Evolutionary conservation across 2,329 filamentous ascomycete species (phyloP), one percentile per base, ranked within the genome.

Genomic region (Dothistroma pini): DNA sequence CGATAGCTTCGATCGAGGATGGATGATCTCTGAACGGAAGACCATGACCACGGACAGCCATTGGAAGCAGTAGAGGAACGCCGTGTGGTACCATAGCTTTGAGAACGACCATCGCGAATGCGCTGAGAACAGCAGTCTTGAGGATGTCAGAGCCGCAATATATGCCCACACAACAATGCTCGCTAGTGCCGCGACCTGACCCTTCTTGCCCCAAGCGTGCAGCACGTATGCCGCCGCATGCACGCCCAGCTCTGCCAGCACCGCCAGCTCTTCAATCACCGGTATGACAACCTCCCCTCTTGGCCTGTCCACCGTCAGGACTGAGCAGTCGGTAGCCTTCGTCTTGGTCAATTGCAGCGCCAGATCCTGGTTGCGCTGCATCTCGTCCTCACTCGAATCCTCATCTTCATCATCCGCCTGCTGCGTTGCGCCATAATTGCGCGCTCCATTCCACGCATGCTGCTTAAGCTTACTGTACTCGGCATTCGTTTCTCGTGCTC

Each of bases 11-110:
- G 89, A 90, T 54, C 80, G 81, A 0, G 91, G 88, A 74, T 95
- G 88, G 63, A 97, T 86, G 61, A 97, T 77, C 56, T 85, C 88
- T 2, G 93, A 96, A 60, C 95, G 91, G 79, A 97, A 95, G 6
- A 93, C 77, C 67, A 91, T 80, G 25, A 93, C 65, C 9, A 83
- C 82, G 70, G 93, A 87, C 5, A 95, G 71, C 91, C 93, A 99
- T 74, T 93, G 88, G 57, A 87, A 79, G 58, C 84, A 83, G 75
- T 99, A 99, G 57, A 99, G 86, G 64, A 83, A 78, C 21, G 91
- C 89, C 0, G 95, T 97, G 76, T 99, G 95, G 72, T 93, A 93
- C 95, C 95, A 99, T 9, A 97, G 79, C 61, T 84, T 82, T 9
- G 89, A 88, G 14, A 95, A 75, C 75, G 91, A 81, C 80, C 85